Conservation (phyloP, 306 rosid genomes). For the Acacia melanoxylon region DNA sequence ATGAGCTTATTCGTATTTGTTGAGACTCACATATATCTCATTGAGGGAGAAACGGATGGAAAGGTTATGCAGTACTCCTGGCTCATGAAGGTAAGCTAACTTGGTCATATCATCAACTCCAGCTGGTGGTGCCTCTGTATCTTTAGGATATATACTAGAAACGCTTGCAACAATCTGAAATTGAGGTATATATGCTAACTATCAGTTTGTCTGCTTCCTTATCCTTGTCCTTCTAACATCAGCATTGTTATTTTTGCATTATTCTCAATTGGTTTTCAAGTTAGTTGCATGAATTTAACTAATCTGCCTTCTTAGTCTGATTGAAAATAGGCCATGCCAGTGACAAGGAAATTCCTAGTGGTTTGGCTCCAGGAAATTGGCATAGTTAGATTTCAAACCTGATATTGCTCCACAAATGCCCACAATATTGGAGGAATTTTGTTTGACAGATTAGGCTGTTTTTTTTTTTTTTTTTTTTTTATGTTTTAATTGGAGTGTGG, state of each 20-base stretch:
- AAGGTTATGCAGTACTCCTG: slow-evolving; percentile 77
- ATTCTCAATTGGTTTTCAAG: background rate
- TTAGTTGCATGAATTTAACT: background rate
- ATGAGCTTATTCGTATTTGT: background rate
- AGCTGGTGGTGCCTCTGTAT: slow-evolving; percentile 86
- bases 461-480: background rate
- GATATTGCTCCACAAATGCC: background rate
- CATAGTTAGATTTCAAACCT: background rate
- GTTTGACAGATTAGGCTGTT: background rate
- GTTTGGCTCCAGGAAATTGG: background rate
- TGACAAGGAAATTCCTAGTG: background rate
- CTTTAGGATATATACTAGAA: slow-evolving; percentile 80
- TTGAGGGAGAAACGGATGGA: slow-evolving; percentile 69
- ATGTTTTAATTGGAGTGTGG: background rate
- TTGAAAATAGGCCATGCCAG: background rate
- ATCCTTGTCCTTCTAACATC: slow-evolving; percentile 24
- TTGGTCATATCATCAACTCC: slow-evolving; percentile 97
- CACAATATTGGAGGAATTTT: background rate
- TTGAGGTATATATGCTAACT: slow-evolving; percentile 24
- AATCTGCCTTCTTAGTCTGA: background rate
- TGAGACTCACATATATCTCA: slow-evolving; percentile 80
- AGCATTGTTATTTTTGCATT: background rate
- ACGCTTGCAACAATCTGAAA: slow-evolving; percentile 70
- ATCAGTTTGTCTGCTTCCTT: slow-evolving; percentile 22
- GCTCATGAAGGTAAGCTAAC: slow-evolving; percentile 82